A percentile compares a stretch with the other conserved stretches of the same genome.
Evolutionary conservation across 805 yeast genomes (phyloP).

Genomic region (Starmerella scarabaei): DNA sequence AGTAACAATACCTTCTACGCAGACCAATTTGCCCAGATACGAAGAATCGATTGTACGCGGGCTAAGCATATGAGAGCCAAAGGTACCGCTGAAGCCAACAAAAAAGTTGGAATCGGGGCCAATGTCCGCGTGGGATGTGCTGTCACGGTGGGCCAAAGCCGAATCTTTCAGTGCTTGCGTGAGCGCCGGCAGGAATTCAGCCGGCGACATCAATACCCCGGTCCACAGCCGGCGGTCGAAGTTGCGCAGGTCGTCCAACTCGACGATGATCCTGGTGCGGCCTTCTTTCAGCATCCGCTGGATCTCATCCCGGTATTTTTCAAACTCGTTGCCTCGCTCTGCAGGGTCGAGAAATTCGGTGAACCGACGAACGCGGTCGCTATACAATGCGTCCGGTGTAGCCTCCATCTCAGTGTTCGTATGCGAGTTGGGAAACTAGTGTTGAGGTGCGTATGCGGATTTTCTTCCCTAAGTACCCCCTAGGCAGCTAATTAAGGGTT

Average conservation of each 20-base stretch:
- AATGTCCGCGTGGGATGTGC: slow-evolving; percentile 36
- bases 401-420: slow-evolving; percentile 5
- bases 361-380: slow-evolving; percentile 77
- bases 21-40: slow-evolving; percentile 65
- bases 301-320: slow-evolving; percentile 51
- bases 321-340: slow-evolving; percentile 36
- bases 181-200: slow-evolving; percentile 78
- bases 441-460: too few species aligned
- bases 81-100: slow-evolving; percentile 76
- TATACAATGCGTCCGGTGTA: slow-evolving; percentile 33
- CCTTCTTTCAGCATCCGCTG: slow-evolving; percentile 59
- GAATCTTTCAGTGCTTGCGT: slow-evolving; percentile 76
- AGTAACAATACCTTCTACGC: slow-evolving; percentile 91
- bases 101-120: slow-evolving; percentile 54
- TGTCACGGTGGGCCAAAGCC: slow-evolving; percentile 58
- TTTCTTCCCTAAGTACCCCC: too few species aligned
- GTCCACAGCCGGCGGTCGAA: slow-evolving; percentile 68
- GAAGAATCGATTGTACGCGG: slow-evolving; percentile 77
- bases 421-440: too few species aligned
- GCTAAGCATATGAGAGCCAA: slow-evolving; percentile 74
- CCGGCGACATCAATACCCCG: slow-evolving; percentile 63
- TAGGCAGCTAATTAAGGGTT: neutral
- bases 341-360: slow-evolving; percentile 69
- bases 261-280: slow-evolving; percentile 52
- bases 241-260: slow-evolving; percentile 77